These are phyloP conservation scores for Cadophora luteo-olivacea DNA, from an alignment of 2,329 filamentous ascomycete genomes.

Conservation along the genomic window DNA sequence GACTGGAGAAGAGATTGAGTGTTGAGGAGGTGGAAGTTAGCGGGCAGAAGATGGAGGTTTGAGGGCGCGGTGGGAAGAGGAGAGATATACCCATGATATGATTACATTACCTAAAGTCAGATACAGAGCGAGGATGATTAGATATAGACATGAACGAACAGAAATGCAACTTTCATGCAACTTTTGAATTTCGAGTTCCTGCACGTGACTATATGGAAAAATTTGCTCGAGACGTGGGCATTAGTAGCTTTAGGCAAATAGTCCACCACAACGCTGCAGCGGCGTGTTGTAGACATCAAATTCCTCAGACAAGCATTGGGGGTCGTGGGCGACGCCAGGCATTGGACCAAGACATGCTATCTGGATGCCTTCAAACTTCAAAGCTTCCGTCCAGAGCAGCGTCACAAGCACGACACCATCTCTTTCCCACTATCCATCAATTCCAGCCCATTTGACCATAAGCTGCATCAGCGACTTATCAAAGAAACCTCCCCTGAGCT, in stretches of 20 bases:
- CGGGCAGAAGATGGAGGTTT: slow-evolving; percentile 21
- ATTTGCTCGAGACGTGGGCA: neutral
- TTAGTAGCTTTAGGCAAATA: neutral
- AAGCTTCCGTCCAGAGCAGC: too few relatives aligned
- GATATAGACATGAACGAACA: neutral
- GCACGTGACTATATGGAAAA: neutral
- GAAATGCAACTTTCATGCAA: neutral
- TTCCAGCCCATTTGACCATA: too few relatives aligned
- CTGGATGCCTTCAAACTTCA: too few relatives aligned
- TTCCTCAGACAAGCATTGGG: too few relatives aligned
- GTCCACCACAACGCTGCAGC: neutral
- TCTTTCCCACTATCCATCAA: too few relatives aligned
- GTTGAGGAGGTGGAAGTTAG: slow-evolving; percentile 26
- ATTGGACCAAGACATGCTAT: too few relatives aligned
- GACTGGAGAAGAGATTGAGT: slow-evolving; percentile 27
- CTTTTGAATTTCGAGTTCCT: neutral
- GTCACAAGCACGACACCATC: too few relatives aligned
- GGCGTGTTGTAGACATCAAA: neutral
- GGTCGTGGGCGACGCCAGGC: too few relatives aligned
- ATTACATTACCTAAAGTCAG: too few relatives aligned
- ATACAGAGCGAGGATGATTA: neutral
- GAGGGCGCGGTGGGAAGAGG: neutral
- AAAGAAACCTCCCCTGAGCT: too few relatives aligned
- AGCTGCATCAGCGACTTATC: too few relatives aligned
- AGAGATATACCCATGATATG: neutral